Percentiles rank a stretch among this genome's conserved stretches.
Conservation (phyloP, 306 rosid genomes). For the Cotoneaster glaucophyllus region DNA sequence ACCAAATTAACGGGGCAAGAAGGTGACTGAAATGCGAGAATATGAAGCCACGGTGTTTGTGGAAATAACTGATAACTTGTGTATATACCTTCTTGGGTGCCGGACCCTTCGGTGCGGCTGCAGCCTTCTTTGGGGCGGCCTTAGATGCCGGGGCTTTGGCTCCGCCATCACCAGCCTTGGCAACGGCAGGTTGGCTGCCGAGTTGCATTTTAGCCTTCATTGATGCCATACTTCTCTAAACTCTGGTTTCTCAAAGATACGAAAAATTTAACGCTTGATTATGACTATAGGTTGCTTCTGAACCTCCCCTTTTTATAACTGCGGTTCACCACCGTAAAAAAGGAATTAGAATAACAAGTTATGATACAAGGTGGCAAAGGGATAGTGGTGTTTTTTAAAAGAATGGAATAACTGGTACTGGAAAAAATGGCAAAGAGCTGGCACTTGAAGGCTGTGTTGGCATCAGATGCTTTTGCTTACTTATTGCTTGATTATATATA, state of each 20-base stretch:
- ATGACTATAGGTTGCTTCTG: not conserved
- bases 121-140: constrained; percentile 48
- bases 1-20: not conserved
- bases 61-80: not conserved
- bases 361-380: not conserved
- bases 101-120: constrained; percentile 41
- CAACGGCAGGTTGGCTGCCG: constrained; percentile 27
- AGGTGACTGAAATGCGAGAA: not conserved
- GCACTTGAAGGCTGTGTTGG: not conserved
- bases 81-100: constrained; percentile 57
- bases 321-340: not conserved
- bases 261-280: not conserved
- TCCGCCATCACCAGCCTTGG: constrained; percentile 21
- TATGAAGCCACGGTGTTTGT: not conserved
- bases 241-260: not conserved
- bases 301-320: constrained; percentile 14
- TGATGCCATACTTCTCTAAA: constrained; percentile 27
- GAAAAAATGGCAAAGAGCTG: not conserved
- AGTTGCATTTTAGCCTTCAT: constrained; percentile 33
- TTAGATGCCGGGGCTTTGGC: constrained; percentile 39
- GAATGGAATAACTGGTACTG: not conserved
- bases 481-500: not conserved
- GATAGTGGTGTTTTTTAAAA: not conserved
- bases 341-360: constrained; percentile 25
- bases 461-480: not conserved